Conservation (phyloP, 108 stramenopile genomes). For the Cylindrotheca fusiformis region DNA sequence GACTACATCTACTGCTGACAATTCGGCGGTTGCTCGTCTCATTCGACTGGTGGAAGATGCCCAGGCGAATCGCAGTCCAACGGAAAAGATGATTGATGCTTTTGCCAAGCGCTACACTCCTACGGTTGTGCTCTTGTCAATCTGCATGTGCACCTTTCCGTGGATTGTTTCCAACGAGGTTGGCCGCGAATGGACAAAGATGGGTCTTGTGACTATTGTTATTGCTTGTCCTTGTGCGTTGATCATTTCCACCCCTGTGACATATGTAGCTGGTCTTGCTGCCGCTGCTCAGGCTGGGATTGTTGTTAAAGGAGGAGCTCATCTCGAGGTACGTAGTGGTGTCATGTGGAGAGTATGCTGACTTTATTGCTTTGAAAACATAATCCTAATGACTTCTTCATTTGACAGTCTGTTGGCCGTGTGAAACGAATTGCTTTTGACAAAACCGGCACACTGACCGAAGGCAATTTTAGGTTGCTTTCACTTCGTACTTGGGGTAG, state of each 20-base stretch:
- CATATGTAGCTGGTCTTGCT: constrained; percentile 81
- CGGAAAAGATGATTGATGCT: constrained; percentile 77
- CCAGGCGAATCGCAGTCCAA: constrained; percentile 69
- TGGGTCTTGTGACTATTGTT: constrained; percentile 75
- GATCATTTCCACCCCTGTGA: constrained; percentile 84
- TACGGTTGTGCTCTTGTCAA: constrained; percentile 48
- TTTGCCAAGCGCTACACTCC: constrained; percentile 83
- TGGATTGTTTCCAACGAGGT: constrained; percentile 63
- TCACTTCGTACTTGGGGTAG: constrained; percentile 36
- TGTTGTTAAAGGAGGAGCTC: constrained; percentile 75
- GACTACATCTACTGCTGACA: constrained; percentile 64
- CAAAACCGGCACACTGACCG: constrained; percentile 83
- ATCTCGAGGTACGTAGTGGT: too few relatives aligned
- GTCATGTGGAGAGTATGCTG: too few relatives aligned
- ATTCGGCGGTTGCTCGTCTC: constrained; percentile 73
- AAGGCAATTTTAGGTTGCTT: constrained; percentile 66
- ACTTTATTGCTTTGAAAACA: too few relatives aligned
- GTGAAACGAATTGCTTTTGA: constrained; percentile 65
- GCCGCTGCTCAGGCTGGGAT: constrained; percentile 80
- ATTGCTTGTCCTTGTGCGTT: constrained; percentile 84
- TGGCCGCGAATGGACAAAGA: constrained; percentile 55
- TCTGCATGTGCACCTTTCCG: constrained; percentile 74
- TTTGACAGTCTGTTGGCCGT: constrained; percentile 47
- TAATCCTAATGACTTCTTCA: too few relatives aligned
- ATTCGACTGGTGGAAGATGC: constrained; percentile 84